These are phyloP conservation scores for Rhodosorus marinus DNA, from an alignment of 23 red algal genomes.

Conservation along the genomic window DNA sequence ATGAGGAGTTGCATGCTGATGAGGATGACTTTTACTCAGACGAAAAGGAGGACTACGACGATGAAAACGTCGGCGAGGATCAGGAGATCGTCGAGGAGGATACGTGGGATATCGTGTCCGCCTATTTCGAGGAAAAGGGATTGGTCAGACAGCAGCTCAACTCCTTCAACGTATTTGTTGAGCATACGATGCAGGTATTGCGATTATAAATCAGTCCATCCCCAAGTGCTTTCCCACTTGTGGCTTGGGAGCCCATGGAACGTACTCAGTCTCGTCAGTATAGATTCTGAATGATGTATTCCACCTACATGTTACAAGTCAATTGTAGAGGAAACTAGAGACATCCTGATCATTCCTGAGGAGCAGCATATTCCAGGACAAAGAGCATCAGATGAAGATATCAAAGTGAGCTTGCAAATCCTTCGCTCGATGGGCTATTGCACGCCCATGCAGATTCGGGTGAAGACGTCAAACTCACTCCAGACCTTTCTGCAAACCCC, in stretches of 20 bases:
- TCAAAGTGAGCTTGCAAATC: no score
- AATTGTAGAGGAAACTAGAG: conserved; percentile 64
- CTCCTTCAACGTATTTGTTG: conserved; percentile 84
- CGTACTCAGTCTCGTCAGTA: background rate
- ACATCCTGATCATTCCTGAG: conserved; percentile 72
- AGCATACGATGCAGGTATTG: conserved; percentile 65
- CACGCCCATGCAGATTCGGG: no score
- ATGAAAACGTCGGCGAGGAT: conserved; percentile 7
- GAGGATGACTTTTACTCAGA: background rate
- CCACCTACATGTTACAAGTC: conserved; percentile 3
- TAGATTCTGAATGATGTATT: background rate
- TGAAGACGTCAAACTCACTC: no score
- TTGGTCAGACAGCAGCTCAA: conserved; percentile 91
- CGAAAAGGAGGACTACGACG: conserved; percentile 10
- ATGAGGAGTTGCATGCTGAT: background rate
- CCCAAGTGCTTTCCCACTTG: background rate
- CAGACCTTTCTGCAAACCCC: no score
- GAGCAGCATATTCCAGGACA: conserved; percentile 77
- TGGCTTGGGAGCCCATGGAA: background rate
- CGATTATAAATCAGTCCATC: background rate
- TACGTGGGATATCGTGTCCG: conserved; percentile 68
- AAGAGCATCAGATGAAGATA: conserved; percentile 21
- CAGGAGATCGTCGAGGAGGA: conserved; percentile 43
- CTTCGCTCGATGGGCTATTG: no score
- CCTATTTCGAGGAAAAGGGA: conserved; percentile 84